Evolutionary conservation across 495 filamentous ascomycete species (phyloP).

Genomic region (Podospora bellae-mahoneyi): DNA sequence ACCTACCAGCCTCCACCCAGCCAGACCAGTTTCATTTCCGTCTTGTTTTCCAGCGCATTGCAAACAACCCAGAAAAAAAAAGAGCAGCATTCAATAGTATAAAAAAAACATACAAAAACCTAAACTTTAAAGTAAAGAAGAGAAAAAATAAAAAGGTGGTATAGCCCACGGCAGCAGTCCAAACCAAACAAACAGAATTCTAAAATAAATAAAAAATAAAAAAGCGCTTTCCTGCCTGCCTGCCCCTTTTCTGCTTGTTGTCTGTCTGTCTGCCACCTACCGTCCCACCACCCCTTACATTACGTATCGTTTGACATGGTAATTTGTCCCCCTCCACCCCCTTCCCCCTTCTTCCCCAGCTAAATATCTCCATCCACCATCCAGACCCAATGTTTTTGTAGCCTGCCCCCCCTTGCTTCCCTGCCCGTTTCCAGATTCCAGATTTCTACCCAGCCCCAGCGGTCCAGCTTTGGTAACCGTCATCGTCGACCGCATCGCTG

Average conservation of each 20-base stretch:
- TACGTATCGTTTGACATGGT: not conserved
- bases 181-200: not conserved
- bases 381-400: not conserved
- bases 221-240: not conserved
- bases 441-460: not conserved
- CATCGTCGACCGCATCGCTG: not conserved
- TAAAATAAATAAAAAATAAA: not conserved
- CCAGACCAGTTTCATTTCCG: not conserved
- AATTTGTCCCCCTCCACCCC: too few species aligned
- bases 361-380: not conserved
- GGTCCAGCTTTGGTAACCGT: too few species aligned
- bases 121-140: constrained; percentile 12
- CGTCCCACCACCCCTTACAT: not conserved
- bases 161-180: not conserved
- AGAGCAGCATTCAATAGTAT: not conserved
- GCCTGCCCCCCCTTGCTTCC: not conserved
- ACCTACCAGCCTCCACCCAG: not conserved
- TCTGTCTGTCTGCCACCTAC: not conserved
- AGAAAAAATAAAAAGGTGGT: constrained; percentile 2
- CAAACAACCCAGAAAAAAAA: not conserved
- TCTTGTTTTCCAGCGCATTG: not conserved
- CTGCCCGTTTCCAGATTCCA: not conserved
- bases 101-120: not conserved
- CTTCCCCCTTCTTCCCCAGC: not conserved
- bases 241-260: not conserved